Percentiles rank a stretch among this genome's conserved stretches.
These are phyloP conservation scores for Candida albicans DNA, from an alignment of 1,139 yeast genomes.

Conservation along the genomic window DNA sequence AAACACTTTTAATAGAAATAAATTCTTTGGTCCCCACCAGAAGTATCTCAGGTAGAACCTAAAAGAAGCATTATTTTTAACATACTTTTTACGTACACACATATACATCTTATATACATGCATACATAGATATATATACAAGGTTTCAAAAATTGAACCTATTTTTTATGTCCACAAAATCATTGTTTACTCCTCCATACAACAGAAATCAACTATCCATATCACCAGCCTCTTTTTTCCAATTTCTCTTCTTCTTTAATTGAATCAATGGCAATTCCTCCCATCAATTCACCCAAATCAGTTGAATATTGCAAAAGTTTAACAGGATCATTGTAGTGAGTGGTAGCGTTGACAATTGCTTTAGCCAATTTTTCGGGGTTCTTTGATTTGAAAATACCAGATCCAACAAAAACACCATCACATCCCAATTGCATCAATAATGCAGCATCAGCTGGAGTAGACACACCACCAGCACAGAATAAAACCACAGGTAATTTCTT, in stretches of 20 bases:
- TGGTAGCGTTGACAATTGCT: slow-evolving; percentile 81
- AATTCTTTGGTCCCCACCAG: too few relatives aligned
- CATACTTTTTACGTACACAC: slow-evolving; percentile 13
- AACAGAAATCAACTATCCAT: neutral
- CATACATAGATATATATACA: neutral
- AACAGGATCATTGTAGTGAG: slow-evolving; percentile 66
- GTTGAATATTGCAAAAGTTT: slow-evolving; percentile 70
- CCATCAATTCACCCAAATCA: slow-evolving; percentile 76
- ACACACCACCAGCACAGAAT: slow-evolving; percentile 91
- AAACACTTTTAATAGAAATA: slow-evolving; percentile 9
- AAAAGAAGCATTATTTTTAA: slow-evolving; percentile 22
- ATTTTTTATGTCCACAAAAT: too few relatives aligned
- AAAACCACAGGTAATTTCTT: slow-evolving; percentile 82
- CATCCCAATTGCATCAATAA: slow-evolving; percentile 89
- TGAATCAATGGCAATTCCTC: slow-evolving; percentile 59
- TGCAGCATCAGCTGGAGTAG: slow-evolving; percentile 89
- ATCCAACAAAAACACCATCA: slow-evolving; percentile 90
- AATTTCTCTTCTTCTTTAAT: slow-evolving; percentile 50
- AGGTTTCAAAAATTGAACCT: too few relatives aligned
- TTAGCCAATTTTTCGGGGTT: slow-evolving; percentile 76
- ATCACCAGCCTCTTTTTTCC: slow-evolving; percentile 18
- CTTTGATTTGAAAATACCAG: slow-evolving; percentile 78
- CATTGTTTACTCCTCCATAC: neutral
- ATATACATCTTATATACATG: neutral
- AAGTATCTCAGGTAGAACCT: slow-evolving; percentile 3